These are phyloP conservation scores for Pachyrhizus erosus DNA, from an alignment of 306 rosid species.

Conservation along the genomic window DNA sequence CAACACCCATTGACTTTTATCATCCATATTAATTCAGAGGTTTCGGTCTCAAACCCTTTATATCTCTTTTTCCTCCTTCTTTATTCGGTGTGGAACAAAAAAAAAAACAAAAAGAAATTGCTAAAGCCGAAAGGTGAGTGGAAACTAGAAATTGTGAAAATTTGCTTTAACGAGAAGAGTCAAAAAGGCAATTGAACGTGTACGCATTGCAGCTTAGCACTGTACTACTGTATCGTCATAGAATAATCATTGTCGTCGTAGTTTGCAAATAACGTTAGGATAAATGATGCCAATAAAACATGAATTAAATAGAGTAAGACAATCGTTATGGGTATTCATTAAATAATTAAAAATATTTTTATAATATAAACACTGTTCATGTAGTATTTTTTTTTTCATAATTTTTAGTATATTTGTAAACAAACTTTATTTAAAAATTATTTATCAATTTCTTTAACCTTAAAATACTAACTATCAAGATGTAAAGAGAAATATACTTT, in stretches of 20 bases:
- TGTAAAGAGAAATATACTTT: background rate
- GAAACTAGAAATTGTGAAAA: constrained; percentile 9
- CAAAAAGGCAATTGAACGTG: background rate
- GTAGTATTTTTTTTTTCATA: background rate
- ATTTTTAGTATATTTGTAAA: background rate
- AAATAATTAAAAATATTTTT: too few species aligned
- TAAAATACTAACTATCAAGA: background rate
- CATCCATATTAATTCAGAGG: background rate
- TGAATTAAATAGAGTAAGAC: background rate
- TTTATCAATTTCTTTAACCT: background rate
- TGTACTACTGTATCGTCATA: background rate
- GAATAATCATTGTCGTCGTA: background rate
- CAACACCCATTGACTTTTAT: constrained; percentile 19
- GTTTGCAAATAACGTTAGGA: background rate
- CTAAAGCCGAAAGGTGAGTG: background rate
- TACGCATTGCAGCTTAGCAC: background rate
- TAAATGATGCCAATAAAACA: too few species aligned
- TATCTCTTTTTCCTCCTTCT: background rate
- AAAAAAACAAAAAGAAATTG: constrained; percentile 5
- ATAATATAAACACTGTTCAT: background rate
- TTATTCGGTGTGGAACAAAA: constrained; percentile 16
- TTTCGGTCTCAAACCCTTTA: background rate
- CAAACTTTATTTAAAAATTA: background rate
- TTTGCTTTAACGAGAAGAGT: constrained; percentile 16
- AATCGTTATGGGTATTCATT: background rate